These are phyloP conservation scores for Aspergillus sclerotioniger DNA, from an alignment of 495 filamentous ascomycete genomes.

Conservation along the genomic window DNA sequence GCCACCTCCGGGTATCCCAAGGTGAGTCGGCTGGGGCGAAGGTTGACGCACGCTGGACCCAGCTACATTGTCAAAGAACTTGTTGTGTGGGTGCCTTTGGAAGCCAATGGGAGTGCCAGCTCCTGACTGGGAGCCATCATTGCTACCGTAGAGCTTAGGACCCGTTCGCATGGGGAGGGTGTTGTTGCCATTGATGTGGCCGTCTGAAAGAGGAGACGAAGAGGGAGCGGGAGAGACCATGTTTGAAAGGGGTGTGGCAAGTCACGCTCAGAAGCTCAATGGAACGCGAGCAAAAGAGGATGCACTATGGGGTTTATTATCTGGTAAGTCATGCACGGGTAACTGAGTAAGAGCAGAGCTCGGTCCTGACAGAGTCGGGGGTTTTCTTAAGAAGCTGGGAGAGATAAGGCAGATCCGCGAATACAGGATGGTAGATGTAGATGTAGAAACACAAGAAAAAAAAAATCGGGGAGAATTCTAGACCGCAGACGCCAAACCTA, in stretches of 20 bases:
- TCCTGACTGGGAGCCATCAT: conserved; percentile 39
- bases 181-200: conserved; percentile 29
- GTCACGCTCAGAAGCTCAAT: background rate
- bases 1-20: conserved; percentile 68
- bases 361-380: background rate
- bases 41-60: conserved; percentile 62
- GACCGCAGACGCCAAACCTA: conserved; percentile 3
- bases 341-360: background rate
- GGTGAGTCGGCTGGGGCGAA: conserved; percentile 87
- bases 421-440: background rate
- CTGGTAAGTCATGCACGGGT: conserved; percentile 8
- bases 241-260: conserved; percentile 6
- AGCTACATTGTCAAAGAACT: conserved; percentile 61
- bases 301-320: background rate
- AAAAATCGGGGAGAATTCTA: background rate
- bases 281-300: background rate
- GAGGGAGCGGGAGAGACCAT: conserved; percentile 41
- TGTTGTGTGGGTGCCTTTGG: conserved; percentile 55
- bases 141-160: conserved; percentile 38
- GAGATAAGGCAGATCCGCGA: background rate
- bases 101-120: conserved; percentile 48
- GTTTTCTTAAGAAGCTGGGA: background rate
- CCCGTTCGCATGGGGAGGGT: conserved; percentile 32
- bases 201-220: conserved; percentile 30
- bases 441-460: background rate